Conservation (phyloP, 768 basidiomycete genomes). For the Sporobolomyces roseus region DNA sequence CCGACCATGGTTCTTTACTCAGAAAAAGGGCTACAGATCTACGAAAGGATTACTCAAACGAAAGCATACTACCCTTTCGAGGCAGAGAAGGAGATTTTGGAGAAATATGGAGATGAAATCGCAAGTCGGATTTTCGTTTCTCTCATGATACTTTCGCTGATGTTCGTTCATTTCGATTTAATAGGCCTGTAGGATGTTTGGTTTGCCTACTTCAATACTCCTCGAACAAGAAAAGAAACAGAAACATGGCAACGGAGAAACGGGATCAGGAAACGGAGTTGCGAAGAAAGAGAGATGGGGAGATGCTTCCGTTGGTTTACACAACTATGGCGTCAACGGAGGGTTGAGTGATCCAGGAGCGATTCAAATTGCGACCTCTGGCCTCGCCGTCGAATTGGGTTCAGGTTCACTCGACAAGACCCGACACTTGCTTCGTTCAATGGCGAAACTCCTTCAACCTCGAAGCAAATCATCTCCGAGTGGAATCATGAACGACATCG, state of each 20-base stretch:
- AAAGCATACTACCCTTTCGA: conserved; percentile 74
- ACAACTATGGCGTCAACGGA: conserved; percentile 52
- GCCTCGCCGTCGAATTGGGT: conserved; percentile 79
- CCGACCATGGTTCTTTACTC: conserved; percentile 68
- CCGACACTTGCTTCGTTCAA: conserved; percentile 61
- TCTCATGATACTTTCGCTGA: neutral
- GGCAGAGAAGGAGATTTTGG: conserved; percentile 82
- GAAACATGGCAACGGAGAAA: neutral
- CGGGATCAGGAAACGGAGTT: conserved; percentile 5
- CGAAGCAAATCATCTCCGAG: neutral
- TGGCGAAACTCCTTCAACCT: conserved; percentile 57
- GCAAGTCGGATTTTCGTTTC: conserved; percentile 49
- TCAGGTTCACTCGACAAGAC: conserved; percentile 66
- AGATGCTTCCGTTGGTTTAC: conserved; percentile 52
- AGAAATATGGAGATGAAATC: conserved; percentile 67
- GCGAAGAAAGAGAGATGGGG: conserved; percentile 46
- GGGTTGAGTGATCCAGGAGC: conserved; percentile 41
- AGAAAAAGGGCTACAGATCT: conserved; percentile 75
- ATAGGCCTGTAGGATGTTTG: conserved; percentile 33
- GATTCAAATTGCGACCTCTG: conserved; percentile 23
- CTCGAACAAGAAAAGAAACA: neutral
- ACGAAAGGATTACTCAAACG: conserved; percentile 77
- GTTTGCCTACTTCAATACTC: conserved; percentile 6
- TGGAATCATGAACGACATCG: conserved; percentile 1
- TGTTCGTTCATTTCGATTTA: neutral